These are phyloP conservation scores for Apodospora peruviana DNA, from an alignment of 495 filamentous ascomycete species.

Conservation along the genomic window DNA sequence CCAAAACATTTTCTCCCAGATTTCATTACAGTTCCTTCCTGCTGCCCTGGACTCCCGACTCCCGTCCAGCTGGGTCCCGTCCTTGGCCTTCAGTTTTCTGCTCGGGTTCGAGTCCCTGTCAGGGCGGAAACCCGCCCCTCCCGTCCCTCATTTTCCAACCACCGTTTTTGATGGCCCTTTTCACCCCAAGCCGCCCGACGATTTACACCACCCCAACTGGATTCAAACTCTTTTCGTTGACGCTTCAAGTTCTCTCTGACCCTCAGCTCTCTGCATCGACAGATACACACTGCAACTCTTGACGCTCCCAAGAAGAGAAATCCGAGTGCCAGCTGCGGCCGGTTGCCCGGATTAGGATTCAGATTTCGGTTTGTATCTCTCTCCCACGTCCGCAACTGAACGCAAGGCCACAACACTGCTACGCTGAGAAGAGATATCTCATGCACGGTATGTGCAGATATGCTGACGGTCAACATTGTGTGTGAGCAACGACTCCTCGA, in stretches of 20 bases:
- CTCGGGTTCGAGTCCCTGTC: neutral
- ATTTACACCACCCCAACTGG: too few species aligned
- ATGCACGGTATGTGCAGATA: constrained; percentile 1
- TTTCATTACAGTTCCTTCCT: neutral
- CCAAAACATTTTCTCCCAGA: neutral
- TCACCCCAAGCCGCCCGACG: neutral
- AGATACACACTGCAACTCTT: too few species aligned
- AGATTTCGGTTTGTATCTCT: neutral
- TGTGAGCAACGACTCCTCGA: neutral
- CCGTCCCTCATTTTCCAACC: neutral
- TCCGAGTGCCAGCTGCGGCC: too few species aligned
- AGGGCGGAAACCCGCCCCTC: neutral
- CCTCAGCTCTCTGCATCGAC: neutral
- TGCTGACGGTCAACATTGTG: constrained; percentile 4
- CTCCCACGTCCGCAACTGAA: neutral
- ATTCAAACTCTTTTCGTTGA: neutral
- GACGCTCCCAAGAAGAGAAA: too few species aligned
- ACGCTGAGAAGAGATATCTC: neutral
- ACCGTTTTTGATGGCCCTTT: neutral
- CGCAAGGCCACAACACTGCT: neutral
- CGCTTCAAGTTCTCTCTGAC: neutral
- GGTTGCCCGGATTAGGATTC: too few species aligned
- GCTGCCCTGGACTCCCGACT: neutral
- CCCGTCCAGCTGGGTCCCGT: too few species aligned
- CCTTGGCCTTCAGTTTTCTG: neutral